Base-by-base conservation (phyloP, 1,284 basidiomycete species). In the Prillingera fragicola region DNA sequence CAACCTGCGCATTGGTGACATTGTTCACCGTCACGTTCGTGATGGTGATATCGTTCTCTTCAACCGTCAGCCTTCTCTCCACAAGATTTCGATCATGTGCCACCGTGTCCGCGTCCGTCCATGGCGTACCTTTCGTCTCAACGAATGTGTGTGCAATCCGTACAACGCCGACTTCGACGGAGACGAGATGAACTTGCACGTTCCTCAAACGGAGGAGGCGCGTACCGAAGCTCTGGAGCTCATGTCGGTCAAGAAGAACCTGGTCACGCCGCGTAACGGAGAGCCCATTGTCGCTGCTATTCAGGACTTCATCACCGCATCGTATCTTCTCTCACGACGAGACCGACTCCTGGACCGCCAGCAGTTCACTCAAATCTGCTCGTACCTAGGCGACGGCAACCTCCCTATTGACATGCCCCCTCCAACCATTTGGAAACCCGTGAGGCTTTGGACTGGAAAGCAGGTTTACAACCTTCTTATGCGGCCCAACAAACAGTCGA, bases 151-250 rank as follows among this genome's bases (percentile, higher is more conserved):
- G 8, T 99, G 95, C 72, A 94, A 90, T 41, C 95, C 95, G 2
- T 99, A 99, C 75, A 97, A 97, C 65, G 95, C 95, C 43, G 95
- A 99, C 75, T 99, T 99, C 62, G 95, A 99, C 67, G 95, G 95
- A 54, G 95, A 99, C 69, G 95, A 99, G 72, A 99, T 99, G 95
- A 99, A 99, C 72, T 77, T 99, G 62, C 92, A 99, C 71, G 89
- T 99, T 2, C 95, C 95, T 0, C 95, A 99, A 70, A 99, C 95
- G 0, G 95, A 99, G 70, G 95, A 99, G 73, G 92, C 95, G 1
- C 79, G 95, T 40, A 96, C 94, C 3, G 95, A 99, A 71, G 95
- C 95, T 0, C 81, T 95, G 23, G 87, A 95, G 63, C 82, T 99
- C 29, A 99, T 99, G 95, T 91, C 82, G 59, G 88, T 97, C 56